Conservation (phyloP, 177 flowering plant species). For the Vitis hybrid region DNA sequence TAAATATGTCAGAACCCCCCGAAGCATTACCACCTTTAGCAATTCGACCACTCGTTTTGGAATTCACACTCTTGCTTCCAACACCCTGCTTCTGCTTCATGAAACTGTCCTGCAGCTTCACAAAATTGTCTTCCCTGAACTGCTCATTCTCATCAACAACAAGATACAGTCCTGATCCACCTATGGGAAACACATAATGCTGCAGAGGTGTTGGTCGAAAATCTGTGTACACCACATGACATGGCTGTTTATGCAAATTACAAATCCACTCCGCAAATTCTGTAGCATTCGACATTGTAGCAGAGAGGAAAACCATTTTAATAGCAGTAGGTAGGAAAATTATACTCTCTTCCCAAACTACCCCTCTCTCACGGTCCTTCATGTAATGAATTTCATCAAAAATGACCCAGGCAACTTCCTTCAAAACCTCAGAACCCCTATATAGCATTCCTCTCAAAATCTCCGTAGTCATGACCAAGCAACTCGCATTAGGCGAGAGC, state of each 20-base stretch:
- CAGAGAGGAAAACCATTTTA: slow-evolving; percentile 97
- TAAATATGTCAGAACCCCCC: slow-evolving; percentile 88
- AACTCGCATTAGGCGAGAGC: slow-evolving; percentile 89
- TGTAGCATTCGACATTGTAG: slow-evolving; percentile 99
- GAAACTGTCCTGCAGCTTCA: slow-evolving; percentile 85
- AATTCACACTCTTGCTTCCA: slow-evolving; percentile 43
- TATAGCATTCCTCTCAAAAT: slow-evolving; percentile 95
- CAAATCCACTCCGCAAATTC: slow-evolving; percentile 99
- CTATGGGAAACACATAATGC: slow-evolving; percentile 93
- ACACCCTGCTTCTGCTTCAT: slow-evolving; percentile 49
- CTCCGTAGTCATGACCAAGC: slow-evolving; percentile 98
- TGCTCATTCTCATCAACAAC: slow-evolving; percentile 96
- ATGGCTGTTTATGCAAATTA: slow-evolving; percentile 89
- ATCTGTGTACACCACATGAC: slow-evolving; percentile 98
- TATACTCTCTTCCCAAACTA: slow-evolving; percentile 99
- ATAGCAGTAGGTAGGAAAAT: slow-evolving; percentile 89
- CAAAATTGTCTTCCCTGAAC: slow-evolving; percentile 86
- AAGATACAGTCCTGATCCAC: slow-evolving; percentile 85
- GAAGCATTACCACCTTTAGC: slow-evolving; percentile 67
- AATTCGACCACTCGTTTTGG: slow-evolving; percentile 66
- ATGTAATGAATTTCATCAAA: slow-evolving; percentile 96
- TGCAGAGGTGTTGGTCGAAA: slow-evolving; percentile 95
- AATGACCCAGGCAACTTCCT: slow-evolving; percentile 98
- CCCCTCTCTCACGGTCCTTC: slow-evolving; percentile 96
- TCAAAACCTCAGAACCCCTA: slow-evolving; percentile 90